Evolutionary conservation across 2,329 filamentous ascomycete species (phyloP), one percentile per base, ranked within the genome.

Genomic region (Scedosporium aurantiacum): DNA sequence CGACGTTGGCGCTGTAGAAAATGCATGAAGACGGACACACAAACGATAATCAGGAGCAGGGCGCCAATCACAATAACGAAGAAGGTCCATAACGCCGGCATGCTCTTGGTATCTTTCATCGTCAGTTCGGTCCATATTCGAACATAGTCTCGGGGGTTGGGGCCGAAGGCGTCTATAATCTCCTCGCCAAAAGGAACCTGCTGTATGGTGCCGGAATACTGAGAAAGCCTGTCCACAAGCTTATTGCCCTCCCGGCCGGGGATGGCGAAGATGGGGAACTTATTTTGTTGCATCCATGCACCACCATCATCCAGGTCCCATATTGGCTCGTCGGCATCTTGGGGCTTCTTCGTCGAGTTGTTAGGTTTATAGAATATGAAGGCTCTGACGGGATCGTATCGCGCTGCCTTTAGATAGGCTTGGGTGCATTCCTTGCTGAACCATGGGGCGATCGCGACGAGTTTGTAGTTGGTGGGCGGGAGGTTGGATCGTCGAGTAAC

Each of bases 391-490:
- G 83, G 80, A 65, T 86, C 83, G 61, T 73, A 68, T 37, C 78
- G 76, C n/a, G 82, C 81, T 21, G 82, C 79, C 18, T 79, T 74
- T 56, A 97, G 79, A 70, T 91, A 96, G 54, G 87, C 82, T 61
- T 80, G 74, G 12, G 90, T 88, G 70, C 93, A 99, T 27, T 83
- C 76, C 6, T 80, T 76, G 64, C 81, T 88, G 67, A 91, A 84
- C 92, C 93, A 97, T 28, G 93, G 93, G 25, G 90, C 92, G 60
- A 97, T 76, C 28, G 89, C 92, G 67, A 97, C 83, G 59, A 91
- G 78, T 61, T 87, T 85, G 71, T 90, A 91, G 66, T 88, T 84
- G 57, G 81, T 80, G 0, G 79, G 77, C 0, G 85, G 85, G 0
- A 97, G 82, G 68, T 94, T 81, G n/a, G 74, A 71, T 66, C 83